A percentile compares a stretch with the other conserved stretches of the same genome.
These are phyloP conservation scores for Coemansia sp. DNA, from an alignment of 192 early-diverging fungal species.

Conservation along the genomic window DNA sequence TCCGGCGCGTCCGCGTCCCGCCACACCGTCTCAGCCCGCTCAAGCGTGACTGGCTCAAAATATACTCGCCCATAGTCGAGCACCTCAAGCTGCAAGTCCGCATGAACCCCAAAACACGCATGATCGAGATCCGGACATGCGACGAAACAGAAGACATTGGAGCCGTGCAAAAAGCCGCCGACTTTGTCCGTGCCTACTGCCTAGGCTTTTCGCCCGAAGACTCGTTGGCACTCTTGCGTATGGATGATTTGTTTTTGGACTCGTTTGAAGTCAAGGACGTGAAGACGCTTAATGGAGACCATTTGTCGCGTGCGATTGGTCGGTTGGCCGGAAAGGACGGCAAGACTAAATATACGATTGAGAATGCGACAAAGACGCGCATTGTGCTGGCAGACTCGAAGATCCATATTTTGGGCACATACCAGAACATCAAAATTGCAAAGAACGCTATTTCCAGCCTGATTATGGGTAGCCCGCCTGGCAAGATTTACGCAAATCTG, in stretches of 20 bases:
- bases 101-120: slow-evolving; percentile 87
- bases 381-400: slow-evolving; percentile 96
- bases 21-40: slow-evolving; percentile 89
- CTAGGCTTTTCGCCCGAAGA: slow-evolving; percentile 95
- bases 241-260: slow-evolving; percentile 97
- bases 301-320: slow-evolving; percentile 95
- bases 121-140: slow-evolving; percentile 87
- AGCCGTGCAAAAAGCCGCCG: slow-evolving; percentile 93
- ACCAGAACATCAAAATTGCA: slow-evolving; percentile 96
- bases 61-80: slow-evolving; percentile 95
- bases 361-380: slow-evolving; percentile 94
- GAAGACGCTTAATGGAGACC: slow-evolving; percentile 91
- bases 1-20: slow-evolving; percentile 89
- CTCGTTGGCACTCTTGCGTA: slow-evolving; percentile 86
- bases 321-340: slow-evolving; percentile 98
- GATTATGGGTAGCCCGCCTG: slow-evolving; percentile 93
- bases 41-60: slow-evolving; percentile 90
- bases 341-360: slow-evolving; percentile 96
- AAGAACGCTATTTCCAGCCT: slow-evolving; percentile 86
- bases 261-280: slow-evolving; percentile 98
- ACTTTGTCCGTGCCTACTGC: slow-evolving; percentile 92
- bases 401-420: slow-evolving; percentile 94
- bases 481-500: slow-evolving; percentile 93
- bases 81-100: slow-evolving; percentile 94
- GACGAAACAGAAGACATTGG: slow-evolving; percentile 83